A percentile compares a stretch with the other conserved stretches of the same genome.
Evolutionary conservation across 129 eudicot genomes (phyloP).

Genomic region (Smallanthus sonchifolius): DNA sequence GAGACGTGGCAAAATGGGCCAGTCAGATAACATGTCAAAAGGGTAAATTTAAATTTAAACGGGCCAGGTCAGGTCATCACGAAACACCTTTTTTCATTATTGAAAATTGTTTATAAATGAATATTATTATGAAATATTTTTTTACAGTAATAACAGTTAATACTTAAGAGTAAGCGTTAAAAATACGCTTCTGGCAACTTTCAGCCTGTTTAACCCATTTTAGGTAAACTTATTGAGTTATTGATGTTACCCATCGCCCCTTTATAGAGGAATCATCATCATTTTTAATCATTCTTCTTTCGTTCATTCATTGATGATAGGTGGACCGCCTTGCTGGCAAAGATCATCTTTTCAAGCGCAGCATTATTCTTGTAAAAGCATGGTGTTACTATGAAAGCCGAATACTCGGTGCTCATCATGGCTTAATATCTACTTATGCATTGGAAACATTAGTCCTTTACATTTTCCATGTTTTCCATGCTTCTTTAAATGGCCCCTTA

Average conservation of each 20-base stretch:
- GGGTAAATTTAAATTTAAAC: background rate
- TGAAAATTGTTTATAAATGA: background rate
- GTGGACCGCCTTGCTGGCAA: slow-evolving; percentile 49
- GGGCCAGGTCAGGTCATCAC: background rate
- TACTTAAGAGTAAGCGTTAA: background rate
- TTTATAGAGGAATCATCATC: background rate
- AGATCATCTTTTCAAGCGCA: slow-evolving; percentile 58
- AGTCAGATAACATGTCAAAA: background rate
- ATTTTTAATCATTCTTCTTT: background rate
- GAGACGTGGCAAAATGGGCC: background rate
- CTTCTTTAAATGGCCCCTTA: slow-evolving; percentile 40
- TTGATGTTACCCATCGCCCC: background rate
- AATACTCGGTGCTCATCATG: slow-evolving; percentile 40
- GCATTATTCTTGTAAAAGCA: slow-evolving; percentile 54
- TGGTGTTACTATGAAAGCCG: slow-evolving; percentile 58
- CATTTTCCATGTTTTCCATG: slow-evolving; percentile 46
- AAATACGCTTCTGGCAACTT: background rate
- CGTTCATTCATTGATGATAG: slow-evolving; percentile 26
- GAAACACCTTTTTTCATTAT: background rate
- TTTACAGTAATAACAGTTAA: background rate
- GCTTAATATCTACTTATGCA: slow-evolving; percentile 39
- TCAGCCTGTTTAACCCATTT: background rate
- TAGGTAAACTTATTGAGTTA: background rate
- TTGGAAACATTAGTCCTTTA: slow-evolving; percentile 46
- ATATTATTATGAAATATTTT: background rate